phyloP scores from a whole-genome alignment of 768 basidiomycete species.

The Xerocomellus dryophilus region DNA sequence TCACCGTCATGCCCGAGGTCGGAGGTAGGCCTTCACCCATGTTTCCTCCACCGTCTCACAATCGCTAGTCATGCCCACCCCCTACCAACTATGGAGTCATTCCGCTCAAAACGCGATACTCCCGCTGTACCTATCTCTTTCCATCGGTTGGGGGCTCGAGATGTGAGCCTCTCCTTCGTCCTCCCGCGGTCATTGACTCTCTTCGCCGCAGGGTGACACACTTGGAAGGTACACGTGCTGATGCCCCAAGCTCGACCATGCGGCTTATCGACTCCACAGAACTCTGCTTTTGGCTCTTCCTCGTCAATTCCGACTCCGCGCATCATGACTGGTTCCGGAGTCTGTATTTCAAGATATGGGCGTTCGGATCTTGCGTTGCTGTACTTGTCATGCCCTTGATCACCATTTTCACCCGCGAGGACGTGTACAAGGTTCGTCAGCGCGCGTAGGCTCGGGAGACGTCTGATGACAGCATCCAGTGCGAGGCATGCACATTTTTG shows the following conservation, averaged over 20 bases:
- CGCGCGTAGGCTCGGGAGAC: background rate
- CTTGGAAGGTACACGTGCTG: slow-evolving; percentile 56
- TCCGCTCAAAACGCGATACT: slow-evolving; percentile 49
- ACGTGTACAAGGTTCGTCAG: slow-evolving; percentile 54
- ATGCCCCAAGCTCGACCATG: too few relatives aligned
- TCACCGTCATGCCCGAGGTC: slow-evolving; percentile 37
- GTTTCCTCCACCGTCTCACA: background rate
- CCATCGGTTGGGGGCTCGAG: slow-evolving; percentile 71
- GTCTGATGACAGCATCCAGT: slow-evolving; percentile 38
- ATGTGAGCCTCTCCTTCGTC: slow-evolving; percentile 47
- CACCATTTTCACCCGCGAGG: slow-evolving; percentile 56
- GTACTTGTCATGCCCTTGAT: slow-evolving; percentile 68
- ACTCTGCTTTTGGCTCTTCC: slow-evolving; percentile 85
- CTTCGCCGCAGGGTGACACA: slow-evolving; percentile 63
- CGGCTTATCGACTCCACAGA: slow-evolving; percentile 40
- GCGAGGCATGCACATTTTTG: slow-evolving; percentile 67
- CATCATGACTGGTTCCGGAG: slow-evolving; percentile 78
- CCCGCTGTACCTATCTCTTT: slow-evolving; percentile 61
- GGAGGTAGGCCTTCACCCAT: slow-evolving; percentile 37
- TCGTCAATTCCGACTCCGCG: slow-evolving; percentile 59
- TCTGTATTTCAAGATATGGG: slow-evolving; percentile 72
- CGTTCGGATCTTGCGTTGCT: slow-evolving; percentile 57
- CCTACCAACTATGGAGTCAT: slow-evolving; percentile 54
- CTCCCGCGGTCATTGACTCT: background rate
- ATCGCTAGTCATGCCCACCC: slow-evolving; percentile 59